Conservation (phyloP, 768 basidiomycete genomes). For the Collybiopsis confluens region DNA sequence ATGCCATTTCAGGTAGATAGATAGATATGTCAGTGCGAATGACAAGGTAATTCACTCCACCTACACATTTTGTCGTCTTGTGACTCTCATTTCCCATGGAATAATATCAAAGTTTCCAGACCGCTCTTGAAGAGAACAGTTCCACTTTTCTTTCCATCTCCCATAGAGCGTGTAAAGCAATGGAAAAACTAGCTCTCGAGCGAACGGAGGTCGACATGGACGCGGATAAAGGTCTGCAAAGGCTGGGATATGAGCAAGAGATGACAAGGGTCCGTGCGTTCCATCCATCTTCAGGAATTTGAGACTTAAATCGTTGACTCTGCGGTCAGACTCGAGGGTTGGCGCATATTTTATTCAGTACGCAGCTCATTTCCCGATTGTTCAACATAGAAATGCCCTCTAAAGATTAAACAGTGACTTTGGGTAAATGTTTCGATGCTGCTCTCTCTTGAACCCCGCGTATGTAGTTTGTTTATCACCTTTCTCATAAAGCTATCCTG, state of each 20-base stretch:
- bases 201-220: constrained; percentile 17
- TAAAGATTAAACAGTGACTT: constrained; percentile 33
- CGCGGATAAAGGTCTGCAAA: constrained; percentile 37
- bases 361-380: constrained; percentile 15
- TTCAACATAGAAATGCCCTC: constrained; percentile 1
- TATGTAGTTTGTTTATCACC: background rate
- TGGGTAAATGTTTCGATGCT: constrained; percentile 38
- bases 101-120: too few species aligned
- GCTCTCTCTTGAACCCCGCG: too few species aligned
- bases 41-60: too few species aligned
- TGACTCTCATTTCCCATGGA: too few species aligned
- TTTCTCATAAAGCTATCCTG: constrained; percentile 44
- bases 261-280: constrained; percentile 39
- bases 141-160: too few species aligned
- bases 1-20: too few species aligned
- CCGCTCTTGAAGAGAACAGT: too few species aligned
- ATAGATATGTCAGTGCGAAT: too few species aligned
- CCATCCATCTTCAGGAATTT: background rate
- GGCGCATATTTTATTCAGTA: constrained; percentile 52
- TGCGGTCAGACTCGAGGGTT: constrained; percentile 42
- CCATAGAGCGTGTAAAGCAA: background rate
- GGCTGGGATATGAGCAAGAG: constrained; percentile 54
- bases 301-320: background rate
- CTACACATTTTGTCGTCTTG: too few species aligned
- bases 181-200: background rate